These are phyloP conservation scores for Nemania sp. DNA, from an alignment of 2,329 filamentous ascomycete species.

Conservation along the genomic window DNA sequence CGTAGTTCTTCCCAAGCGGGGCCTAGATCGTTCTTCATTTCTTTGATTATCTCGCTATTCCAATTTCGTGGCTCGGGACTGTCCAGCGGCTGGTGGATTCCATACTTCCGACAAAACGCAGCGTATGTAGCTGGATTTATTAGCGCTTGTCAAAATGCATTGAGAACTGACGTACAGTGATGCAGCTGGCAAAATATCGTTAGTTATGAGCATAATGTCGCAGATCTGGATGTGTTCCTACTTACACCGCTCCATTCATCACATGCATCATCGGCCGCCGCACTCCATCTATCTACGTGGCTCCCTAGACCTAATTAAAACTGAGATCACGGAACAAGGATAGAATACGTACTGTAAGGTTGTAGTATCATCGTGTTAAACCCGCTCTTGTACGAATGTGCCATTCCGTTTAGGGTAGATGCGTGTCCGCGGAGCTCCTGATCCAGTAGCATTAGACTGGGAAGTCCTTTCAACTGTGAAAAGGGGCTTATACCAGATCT, in stretches of 20 bases:
- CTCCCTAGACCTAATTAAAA: conserved; percentile 21
- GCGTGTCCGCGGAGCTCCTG: conserved; percentile 24
- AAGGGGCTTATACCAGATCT: conserved; percentile 27
- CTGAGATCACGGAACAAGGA: neutral
- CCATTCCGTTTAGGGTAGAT: conserved; percentile 20
- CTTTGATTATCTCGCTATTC: conserved; percentile 59
- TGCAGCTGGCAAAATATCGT: conserved; percentile 26
- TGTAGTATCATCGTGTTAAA: conserved; percentile 25
- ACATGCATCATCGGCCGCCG: conserved; percentile 47
- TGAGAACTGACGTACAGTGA: conserved; percentile 28
- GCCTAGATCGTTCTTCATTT: conserved; percentile 53
- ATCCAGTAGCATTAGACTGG: conserved; percentile 14
- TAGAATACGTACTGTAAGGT: conserved; percentile 14
- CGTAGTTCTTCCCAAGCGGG: conserved; percentile 51
- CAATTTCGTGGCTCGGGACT: conserved; percentile 54
- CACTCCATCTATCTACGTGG: conserved; percentile 46
- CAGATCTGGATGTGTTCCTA: conserved; percentile 27
- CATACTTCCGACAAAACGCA: conserved; percentile 59
- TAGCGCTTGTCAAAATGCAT: conserved; percentile 56
- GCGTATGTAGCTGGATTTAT: conserved; percentile 47
- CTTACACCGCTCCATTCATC: conserved; percentile 54
- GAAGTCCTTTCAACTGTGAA: neutral
- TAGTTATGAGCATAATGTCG: conserved; percentile 14
- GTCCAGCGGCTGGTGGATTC: conserved; percentile 50
- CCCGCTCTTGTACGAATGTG: conserved; percentile 15